phyloP scores from a whole-genome alignment of 768 basidiomycete species.

The Boletus pseudo-olivaceus region DNA sequence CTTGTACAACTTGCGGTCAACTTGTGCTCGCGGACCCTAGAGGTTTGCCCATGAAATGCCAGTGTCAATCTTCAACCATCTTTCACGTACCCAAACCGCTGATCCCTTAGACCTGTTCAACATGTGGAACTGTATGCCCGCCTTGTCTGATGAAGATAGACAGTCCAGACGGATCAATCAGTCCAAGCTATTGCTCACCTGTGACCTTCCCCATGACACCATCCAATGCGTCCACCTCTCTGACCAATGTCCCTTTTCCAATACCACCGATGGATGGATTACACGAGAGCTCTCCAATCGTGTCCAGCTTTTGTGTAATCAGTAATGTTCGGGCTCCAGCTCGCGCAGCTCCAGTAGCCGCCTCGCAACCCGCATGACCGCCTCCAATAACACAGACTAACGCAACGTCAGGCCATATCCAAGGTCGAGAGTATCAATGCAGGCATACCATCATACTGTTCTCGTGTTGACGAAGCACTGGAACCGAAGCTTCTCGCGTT shows the following conservation, averaged over 20 bases:
- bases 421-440: neutral
- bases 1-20: constrained; percentile 84
- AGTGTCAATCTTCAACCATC: too few relatives aligned
- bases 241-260: constrained; percentile 88
- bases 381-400: constrained; percentile 85
- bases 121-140: constrained; percentile 86
- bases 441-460: constrained; percentile 25
- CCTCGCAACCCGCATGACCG: constrained; percentile 92
- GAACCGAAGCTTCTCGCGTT: constrained; percentile 1
- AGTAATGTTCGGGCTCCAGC: constrained; percentile 78
- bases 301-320: constrained; percentile 77
- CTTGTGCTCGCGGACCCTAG: constrained; percentile 86
- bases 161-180: neutral
- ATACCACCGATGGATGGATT: constrained; percentile 92
- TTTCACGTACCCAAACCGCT: constrained; percentile 75
- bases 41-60: neutral
- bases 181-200: constrained; percentile 42
- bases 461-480: neutral
- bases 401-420: constrained; percentile 37
- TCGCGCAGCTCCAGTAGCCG: constrained; percentile 81
- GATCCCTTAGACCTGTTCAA: constrained; percentile 83
- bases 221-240: constrained; percentile 88
- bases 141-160: constrained; percentile 55
- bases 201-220: constrained; percentile 82
- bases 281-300: constrained; percentile 82